Evolutionary conservation across 164 flowering plant species (phyloP).

Genomic region (Platanus orientalis): DNA sequence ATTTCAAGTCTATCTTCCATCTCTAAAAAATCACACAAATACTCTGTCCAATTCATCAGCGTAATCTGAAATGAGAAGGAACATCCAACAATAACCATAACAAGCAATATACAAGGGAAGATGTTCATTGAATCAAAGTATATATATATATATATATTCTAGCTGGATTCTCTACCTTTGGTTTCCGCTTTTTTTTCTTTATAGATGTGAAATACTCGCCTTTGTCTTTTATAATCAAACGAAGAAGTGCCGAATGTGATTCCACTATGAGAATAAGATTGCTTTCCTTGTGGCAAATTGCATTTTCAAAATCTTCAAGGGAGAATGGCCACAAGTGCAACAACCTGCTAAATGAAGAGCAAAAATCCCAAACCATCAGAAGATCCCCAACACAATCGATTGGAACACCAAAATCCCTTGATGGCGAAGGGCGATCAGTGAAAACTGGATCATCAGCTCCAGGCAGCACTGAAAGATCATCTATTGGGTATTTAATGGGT

Average conservation of each 20-base stretch:
- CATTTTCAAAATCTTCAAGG: conserved; percentile 84
- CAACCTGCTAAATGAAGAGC: conserved; percentile 66
- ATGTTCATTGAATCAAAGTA: neutral
- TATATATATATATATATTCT: neutral
- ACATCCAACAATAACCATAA: conserved; percentile 1
- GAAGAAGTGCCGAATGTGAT: conserved; percentile 66
- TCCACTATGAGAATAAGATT: conserved; percentile 62
- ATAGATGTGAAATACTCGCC: conserved; percentile 38
- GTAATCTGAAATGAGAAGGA: conserved; percentile 58
- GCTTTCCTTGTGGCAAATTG: conserved; percentile 74
- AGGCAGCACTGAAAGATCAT: conserved; percentile 74
- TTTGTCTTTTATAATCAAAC: conserved; percentile 60
- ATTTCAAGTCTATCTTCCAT: conserved; percentile 48
- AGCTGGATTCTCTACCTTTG: conserved; percentile 44
- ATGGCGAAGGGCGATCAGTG: conserved; percentile 66
- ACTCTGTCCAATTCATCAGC: conserved; percentile 69
- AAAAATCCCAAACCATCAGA: conserved; percentile 94
- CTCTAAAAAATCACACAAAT: conserved; percentile 81
- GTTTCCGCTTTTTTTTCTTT: conserved; percentile 46
- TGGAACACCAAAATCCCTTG: conserved; percentile 66
- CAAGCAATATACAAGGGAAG: conserved; percentile 5
- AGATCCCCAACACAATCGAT: conserved; percentile 85
- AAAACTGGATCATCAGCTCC: conserved; percentile 64
- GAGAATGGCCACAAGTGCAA: conserved; percentile 74
- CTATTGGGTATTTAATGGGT: conserved; percentile 79